Conservation (phyloP, 2,329 filamentous ascomycete genomes). For the Dendrostoma leiphaemia region DNA sequence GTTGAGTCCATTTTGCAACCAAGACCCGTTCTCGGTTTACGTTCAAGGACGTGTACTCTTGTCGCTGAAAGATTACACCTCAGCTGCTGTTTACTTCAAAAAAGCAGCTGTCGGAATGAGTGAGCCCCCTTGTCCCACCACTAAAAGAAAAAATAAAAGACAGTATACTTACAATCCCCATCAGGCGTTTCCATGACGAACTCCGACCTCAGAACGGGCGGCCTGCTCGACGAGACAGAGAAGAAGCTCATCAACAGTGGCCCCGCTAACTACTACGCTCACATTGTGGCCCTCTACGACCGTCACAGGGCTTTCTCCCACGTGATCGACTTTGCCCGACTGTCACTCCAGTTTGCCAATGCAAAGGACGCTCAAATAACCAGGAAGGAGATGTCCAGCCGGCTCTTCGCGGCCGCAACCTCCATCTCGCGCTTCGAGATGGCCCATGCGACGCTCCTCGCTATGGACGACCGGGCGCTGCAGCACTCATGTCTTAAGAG, state of each 20-base stretch:
- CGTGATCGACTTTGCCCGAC: constrained; percentile 78
- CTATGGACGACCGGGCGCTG: constrained; percentile 69
- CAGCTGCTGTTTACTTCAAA: constrained; percentile 74
- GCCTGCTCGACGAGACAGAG: constrained; percentile 74
- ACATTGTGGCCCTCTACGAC: constrained; percentile 82
- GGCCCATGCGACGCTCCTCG: constrained; percentile 75
- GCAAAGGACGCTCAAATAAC: constrained; percentile 35
- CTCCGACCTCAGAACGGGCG: constrained; percentile 54
- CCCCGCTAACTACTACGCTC: constrained; percentile 79
- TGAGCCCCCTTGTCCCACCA: constrained; percentile 42
- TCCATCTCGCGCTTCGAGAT: constrained; percentile 77
- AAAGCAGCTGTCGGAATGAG: constrained; percentile 81
- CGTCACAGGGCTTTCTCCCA: constrained; percentile 72
- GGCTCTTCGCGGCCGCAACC: constrained; percentile 79
- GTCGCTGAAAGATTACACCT: constrained; percentile 68
- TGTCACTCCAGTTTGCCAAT: constrained; percentile 66
- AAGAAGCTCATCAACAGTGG: constrained; percentile 69
- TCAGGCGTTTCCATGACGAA: constrained; percentile 46
- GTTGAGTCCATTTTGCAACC: constrained; percentile 53
- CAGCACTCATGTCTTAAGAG: constrained; percentile 69
- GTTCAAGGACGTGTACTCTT: constrained; percentile 80
- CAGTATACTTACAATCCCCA: constrained; percentile 25
- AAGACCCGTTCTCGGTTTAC: constrained; percentile 69
- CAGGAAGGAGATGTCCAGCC: constrained; percentile 72
- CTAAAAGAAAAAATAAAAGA: background rate